phyloP scores from a whole-genome alignment of 2,329 filamentous ascomycete genomes.

The Fusarium anthophilum region DNA sequence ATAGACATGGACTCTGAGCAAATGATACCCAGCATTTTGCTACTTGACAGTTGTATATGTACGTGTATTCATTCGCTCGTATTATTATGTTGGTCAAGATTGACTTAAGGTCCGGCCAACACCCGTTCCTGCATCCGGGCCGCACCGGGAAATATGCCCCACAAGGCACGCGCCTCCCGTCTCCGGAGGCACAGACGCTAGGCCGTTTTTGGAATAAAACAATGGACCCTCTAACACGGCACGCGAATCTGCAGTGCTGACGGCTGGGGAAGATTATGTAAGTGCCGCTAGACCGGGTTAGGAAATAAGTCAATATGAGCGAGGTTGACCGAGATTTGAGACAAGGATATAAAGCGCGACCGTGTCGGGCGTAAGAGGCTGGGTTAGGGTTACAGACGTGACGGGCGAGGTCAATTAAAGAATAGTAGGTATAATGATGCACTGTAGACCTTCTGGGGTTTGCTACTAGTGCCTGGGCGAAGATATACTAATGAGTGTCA shows the following conservation, averaged over 20 bases:
- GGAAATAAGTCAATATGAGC: conserved; percentile 42
- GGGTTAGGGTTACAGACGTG: conserved; percentile 25
- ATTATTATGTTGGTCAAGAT: background rate
- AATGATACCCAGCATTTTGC: conserved; percentile 44
- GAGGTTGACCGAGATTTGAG: conserved; percentile 20
- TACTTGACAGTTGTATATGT: background rate
- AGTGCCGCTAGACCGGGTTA: conserved; percentile 11
- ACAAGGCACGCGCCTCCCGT: conserved; percentile 24
- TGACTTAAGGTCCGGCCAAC: background rate
- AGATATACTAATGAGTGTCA: background rate
- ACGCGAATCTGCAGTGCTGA: conserved; percentile 24
- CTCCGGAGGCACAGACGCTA: conserved; percentile 1
- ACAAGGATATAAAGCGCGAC: conserved; percentile 20
- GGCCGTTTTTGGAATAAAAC: background rate
- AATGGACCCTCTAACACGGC: conserved; percentile 1
- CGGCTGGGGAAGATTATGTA: conserved; percentile 4
- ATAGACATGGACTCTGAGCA: conserved; percentile 35
- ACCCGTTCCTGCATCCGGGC: conserved; percentile 37
- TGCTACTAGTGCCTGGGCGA: background rate
- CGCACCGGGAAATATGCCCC: conserved; percentile 34
- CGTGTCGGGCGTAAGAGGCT: conserved; percentile 26
- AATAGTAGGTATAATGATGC: background rate
- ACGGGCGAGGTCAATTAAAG: background rate
- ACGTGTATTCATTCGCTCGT: background rate
- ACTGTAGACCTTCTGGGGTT: background rate